Base-by-base conservation (phyloP, 805 yeast species). In the Blastobotrys chiropterorum region DNA sequence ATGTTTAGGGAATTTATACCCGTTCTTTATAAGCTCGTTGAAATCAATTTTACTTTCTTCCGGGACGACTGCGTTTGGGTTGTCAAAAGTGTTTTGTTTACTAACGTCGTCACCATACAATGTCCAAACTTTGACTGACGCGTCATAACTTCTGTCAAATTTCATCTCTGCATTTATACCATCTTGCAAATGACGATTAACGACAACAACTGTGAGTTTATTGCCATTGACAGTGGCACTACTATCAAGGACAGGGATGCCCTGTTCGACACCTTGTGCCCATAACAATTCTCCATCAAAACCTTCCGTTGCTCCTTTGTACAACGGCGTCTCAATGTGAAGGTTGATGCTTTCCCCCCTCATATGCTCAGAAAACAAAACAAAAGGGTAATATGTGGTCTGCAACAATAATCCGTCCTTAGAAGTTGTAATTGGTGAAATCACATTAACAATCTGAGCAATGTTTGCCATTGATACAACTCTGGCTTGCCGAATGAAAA, bases 391-490 rank as follows among this genome's bases (percentile, higher is more conserved):
- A 50, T 66, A 68, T 4, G 64, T 67, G 1, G 71, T 61, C 56
- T 68, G 72, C 47, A 64, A 50, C 49, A 64, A 64, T 31, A 64
- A 16, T 2, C 63, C 59, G 1, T 56, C 46, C 14, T 55, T 53
- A 22, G 60, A 60, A 15, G 72, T 63, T 68, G 65, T 62, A 26
- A 68, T 63, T n/a, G 72, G 72, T 2, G 72, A 68, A 55, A 68
- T 68, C 15, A 66, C 71, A 48, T 67, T 67, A 22, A 67, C 71
- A 20, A 62, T 54, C 52, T 67, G 71, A 4, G 71, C 71, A 46
- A 67, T 63, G 48, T 65, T 67, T 46, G 68, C 64, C 70, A 68
- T 67, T 16, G 67, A 70, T 45, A 68, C 56, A 46, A 50, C 52
- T 39, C 61, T 58, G 31, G 63, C 57, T 51, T 67, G 71, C 41